Conservation (phyloP, 176 grass and related monocot species). For the Triticum aestivum region IWGSC_CS_RefSeq_v2.1 NC_057796.1:331187277-331187776, state of each 20-base stretch:
- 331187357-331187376: constrained; percentile 88
- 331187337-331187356: constrained; percentile 92
- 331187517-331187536: constrained; percentile 8
- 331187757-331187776: neutral
- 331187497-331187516: neutral
- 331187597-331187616: constrained; percentile 93
- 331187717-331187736: constrained; percentile 96
- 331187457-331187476: neutral
- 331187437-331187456: constrained; percentile 35
- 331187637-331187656: constrained; percentile 72
- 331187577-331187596: constrained; percentile 77
- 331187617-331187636: constrained; percentile 79
- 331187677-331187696: constrained; percentile 89
- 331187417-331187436: constrained; percentile 73
- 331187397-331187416: constrained; percentile 95
- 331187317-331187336: constrained; percentile 43
- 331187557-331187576: constrained; percentile 80
- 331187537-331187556: constrained; percentile 13
- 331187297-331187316: neutral
- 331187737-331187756: neutral
- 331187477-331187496: neutral
- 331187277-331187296: neutral
- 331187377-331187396: constrained; percentile 93
- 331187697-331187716: constrained; percentile 78
- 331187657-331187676: constrained; percentile 54